phyloP scores from a whole-genome alignment of 768 basidiomycete species.

The Tulasnella sp. region DNA sequence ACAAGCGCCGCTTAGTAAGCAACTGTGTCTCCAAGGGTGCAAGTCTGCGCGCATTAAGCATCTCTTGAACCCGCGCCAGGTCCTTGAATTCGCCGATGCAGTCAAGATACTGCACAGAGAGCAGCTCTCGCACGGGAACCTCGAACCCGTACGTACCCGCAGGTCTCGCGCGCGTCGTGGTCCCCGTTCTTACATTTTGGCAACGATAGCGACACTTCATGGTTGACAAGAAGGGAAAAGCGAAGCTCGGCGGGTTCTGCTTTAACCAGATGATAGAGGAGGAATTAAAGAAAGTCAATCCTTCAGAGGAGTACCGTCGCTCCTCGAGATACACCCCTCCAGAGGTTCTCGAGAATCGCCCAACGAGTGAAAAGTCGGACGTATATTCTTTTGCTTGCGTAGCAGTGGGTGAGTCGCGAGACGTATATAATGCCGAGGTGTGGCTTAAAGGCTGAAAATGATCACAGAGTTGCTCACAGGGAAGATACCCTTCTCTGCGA shows the following conservation, averaged over 20 bases:
- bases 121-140: background rate
- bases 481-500: background rate
- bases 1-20: background rate
- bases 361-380: background rate
- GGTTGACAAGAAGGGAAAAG: background rate
- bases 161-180: background rate
- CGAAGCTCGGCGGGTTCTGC: background rate
- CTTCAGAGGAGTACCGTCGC: background rate
- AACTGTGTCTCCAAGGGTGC: background rate
- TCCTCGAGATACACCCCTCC: background rate
- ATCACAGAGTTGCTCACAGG: background rate
- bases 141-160: background rate
- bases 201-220: background rate
- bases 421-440: background rate
- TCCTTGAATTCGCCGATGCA: background rate
- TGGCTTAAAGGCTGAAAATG: background rate
- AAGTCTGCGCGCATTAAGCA: background rate
- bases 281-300: background rate
- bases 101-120: background rate
- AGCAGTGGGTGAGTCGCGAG: background rate
- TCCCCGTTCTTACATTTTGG: background rate
- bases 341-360: background rate
- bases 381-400: background rate
- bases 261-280: background rate
- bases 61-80: background rate